Evolutionary conservation across 225 moss, liverwort and hornwort genomes (phyloP), one percentile per base, ranked within the genome.

Genomic region (Marchantia polymorpha): DNA sequence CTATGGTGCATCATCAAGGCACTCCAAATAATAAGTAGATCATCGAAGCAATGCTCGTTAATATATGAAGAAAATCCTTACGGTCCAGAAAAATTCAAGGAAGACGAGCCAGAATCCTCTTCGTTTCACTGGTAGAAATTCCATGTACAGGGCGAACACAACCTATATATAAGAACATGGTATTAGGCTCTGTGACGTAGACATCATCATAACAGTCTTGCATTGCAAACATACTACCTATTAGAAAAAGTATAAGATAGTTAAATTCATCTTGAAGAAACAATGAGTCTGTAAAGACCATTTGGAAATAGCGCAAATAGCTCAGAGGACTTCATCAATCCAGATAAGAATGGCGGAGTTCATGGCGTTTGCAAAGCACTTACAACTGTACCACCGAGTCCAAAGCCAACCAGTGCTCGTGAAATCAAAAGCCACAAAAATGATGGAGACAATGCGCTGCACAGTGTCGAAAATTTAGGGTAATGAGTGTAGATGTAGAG

Each of bases 21-120:
- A 16, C 15, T 60, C 7, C 15, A 60, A 60, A 20, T 16, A 16
- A 60, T 60, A 60, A 60, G 60, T 60, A 61, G 16, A 23, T 39
- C 59, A 9, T 29, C 3, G 31, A 39, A 29, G 30, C 29, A 66
- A 70, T 20, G 8, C 3, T 47, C 19, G 20, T 19, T 49, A 2
- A 39, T 39, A 39, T 39, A 49, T 48, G 70, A 66, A 59, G 6
- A 52, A 52, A 49, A 65, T 30, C 81, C 92, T 73, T 88, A 94
- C 99, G 78, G 94, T 99, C 99, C 99, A 99, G 79, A 95, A 90
- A 68, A 90, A 82, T 85, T 99, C 95, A 77, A 99, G 88, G 74
- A 93, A 92, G 71, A 99, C 99, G 68, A 99, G 99, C 99, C 99
- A 99, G 78, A 99, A 99, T 69, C 95, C 95, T 85, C 99, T 91